phyloP scores from a whole-genome alignment of 164 flowering plant species.

The grape (Vitis vinifera) region ASM3070453v1 NC_081809.1:4208501-4209000 shows the following conservation, averaged over 20 bases:
- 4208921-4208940: too few species aligned
- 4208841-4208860: too few species aligned
- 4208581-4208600: neutral
- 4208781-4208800: slow-evolving; percentile 75
- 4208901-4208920: too few species aligned
- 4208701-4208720: slow-evolving; percentile 57
- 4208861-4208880: too few species aligned
- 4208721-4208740: slow-evolving; percentile 92
- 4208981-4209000: too few species aligned
- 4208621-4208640: slow-evolving; percentile 93
- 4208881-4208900: too few species aligned
- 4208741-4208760: slow-evolving; percentile 94
- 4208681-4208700: slow-evolving; percentile 84
- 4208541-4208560: too few species aligned
- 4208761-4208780: slow-evolving; percentile 86
- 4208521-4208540: neutral
- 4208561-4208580: neutral
- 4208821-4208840: slow-evolving; percentile 61
- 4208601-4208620: slow-evolving; percentile 24
- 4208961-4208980: too few species aligned
- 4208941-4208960: too few species aligned
- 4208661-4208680: slow-evolving; percentile 87
- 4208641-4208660: slow-evolving; percentile 80
- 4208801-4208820: slow-evolving; percentile 83
- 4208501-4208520: slow-evolving; percentile 80